Evolutionary conservation across 2,329 filamentous ascomycete species (phyloP).

Genomic region (Coleophoma crateriformis): DNA sequence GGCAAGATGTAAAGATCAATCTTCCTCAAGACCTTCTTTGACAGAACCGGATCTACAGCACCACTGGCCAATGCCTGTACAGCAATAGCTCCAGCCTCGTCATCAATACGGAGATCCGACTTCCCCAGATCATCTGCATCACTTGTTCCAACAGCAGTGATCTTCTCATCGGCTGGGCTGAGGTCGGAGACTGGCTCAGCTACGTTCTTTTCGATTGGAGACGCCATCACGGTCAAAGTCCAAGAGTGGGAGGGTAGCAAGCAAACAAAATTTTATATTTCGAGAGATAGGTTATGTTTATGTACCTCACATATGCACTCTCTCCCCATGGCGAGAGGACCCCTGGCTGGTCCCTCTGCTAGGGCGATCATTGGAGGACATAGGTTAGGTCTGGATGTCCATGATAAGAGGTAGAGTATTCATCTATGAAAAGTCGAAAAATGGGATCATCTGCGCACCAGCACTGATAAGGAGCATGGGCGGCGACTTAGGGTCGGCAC

Average conservation of each 20-base stretch:
- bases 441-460: no score
- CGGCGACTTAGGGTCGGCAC: no score
- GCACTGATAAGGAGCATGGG: no score
- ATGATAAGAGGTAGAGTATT: no score
- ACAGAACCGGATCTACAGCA: conserved; percentile 16
- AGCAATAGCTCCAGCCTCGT: conserved; percentile 29
- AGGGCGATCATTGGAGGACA: no score
- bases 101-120: conserved; percentile 17
- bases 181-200: background rate
- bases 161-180: conserved; percentile 5
- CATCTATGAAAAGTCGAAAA: no score
- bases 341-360: no score
- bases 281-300: no score
- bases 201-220: background rate
- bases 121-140: conserved; percentile 7
- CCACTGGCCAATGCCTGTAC: conserved; percentile 27
- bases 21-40: conserved; percentile 15
- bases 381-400: no score
- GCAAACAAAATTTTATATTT: no score
- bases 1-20: conserved; percentile 17
- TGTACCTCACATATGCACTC: no score
- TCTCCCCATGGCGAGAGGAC: no score
- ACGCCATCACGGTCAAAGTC: background rate
- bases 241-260: background rate
- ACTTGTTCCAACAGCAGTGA: background rate